These are phyloP conservation scores for Colletotrichum truncatum DNA, from an alignment of 2,329 filamentous ascomycete species.

Conservation along the genomic window DNA sequence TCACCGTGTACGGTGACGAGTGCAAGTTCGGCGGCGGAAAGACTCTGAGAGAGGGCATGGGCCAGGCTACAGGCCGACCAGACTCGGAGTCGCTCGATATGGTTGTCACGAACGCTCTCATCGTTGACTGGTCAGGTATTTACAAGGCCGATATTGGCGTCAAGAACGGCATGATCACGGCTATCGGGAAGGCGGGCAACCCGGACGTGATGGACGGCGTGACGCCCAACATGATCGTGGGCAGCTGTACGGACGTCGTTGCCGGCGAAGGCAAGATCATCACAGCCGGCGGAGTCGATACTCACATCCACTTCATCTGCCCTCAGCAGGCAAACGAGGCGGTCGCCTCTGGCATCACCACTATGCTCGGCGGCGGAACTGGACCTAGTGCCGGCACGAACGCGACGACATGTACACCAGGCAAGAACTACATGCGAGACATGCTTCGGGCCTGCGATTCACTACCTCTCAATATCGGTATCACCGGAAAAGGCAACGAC, in stretches of 20 bases:
- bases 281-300: slow-evolving; percentile 89
- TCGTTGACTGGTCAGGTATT: slow-evolving; percentile 91
- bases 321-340: slow-evolving; percentile 90
- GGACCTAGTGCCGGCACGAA: slow-evolving; percentile 90
- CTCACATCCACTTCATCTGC: slow-evolving; percentile 94
- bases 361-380: slow-evolving; percentile 89
- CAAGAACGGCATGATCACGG: slow-evolving; percentile 85
- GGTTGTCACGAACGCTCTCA: slow-evolving; percentile 88
- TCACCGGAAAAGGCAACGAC: slow-evolving; percentile 96
- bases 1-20: slow-evolving; percentile 88
- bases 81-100: slow-evolving; percentile 82
- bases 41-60: slow-evolving; percentile 94
- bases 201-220: slow-evolving; percentile 97
- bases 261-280: slow-evolving; percentile 91
- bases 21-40: slow-evolving; percentile 96
- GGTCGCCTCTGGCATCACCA: slow-evolving; percentile 86
- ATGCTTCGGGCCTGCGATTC: slow-evolving; percentile 90
- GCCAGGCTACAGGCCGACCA: slow-evolving; percentile 81
- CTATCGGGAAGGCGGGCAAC: slow-evolving; percentile 94
- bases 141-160: slow-evolving; percentile 97
- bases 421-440: slow-evolving; percentile 81
- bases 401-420: slow-evolving; percentile 93
- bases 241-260: slow-evolving; percentile 90
- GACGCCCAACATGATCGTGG: slow-evolving; percentile 79
- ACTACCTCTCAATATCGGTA: slow-evolving; percentile 86